Percentiles rank a stretch among this genome's conserved stretches.
phyloP scores from a whole-genome alignment of 768 basidiomycete genomes.

The Trametes maxima region DNA sequence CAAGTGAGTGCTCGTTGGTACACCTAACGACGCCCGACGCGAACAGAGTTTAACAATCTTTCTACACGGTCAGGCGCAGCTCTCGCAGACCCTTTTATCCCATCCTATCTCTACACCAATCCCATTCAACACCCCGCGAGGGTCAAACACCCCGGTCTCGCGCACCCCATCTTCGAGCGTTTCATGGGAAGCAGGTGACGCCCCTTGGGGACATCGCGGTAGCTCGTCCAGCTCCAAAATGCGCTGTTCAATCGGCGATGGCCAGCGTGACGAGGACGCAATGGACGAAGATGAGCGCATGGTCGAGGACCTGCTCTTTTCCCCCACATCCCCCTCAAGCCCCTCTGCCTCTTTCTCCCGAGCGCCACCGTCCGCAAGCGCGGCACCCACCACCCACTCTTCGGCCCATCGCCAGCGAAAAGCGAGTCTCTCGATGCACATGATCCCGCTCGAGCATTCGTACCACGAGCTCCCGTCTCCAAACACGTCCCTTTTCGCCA shows the following conservation, averaged over 20 bases:
- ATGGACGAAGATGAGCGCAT: conserved; percentile 48
- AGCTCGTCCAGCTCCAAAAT: conserved; percentile 14
- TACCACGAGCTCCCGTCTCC: conserved; percentile 31
- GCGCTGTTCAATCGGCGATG: conserved; percentile 32
- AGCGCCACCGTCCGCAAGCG: conserved; percentile 17
- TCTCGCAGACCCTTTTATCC: conserved; percentile 45
- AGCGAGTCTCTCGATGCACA: conserved; percentile 22
- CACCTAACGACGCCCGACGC: too few relatives aligned
- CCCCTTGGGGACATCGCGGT: conserved; percentile 20
- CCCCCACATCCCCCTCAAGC: conserved; percentile 27
- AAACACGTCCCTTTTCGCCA: conserved; percentile 41
- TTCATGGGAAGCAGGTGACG: conserved; percentile 28
- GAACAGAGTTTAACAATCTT: too few relatives aligned
- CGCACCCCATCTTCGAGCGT: conserved; percentile 32
- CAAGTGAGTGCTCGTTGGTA: conserved; percentile 40
- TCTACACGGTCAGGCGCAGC: conserved; percentile 53
- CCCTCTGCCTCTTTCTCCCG: conserved; percentile 23
- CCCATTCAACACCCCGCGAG: conserved; percentile 26
- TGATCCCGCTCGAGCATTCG: conserved; percentile 19
- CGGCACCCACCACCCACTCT: conserved; percentile 21
- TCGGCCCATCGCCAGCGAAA: conserved; percentile 22
- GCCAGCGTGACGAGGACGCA: conserved; percentile 38
- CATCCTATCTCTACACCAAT: conserved; percentile 33
- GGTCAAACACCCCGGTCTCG: conserved; percentile 28
- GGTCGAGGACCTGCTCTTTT: conserved; percentile 49